Percentiles rank a stretch among this genome's conserved stretches.
phyloP scores from a whole-genome alignment of 1,284 basidiomycete species.

The Rhodotorula sp. region DNA sequence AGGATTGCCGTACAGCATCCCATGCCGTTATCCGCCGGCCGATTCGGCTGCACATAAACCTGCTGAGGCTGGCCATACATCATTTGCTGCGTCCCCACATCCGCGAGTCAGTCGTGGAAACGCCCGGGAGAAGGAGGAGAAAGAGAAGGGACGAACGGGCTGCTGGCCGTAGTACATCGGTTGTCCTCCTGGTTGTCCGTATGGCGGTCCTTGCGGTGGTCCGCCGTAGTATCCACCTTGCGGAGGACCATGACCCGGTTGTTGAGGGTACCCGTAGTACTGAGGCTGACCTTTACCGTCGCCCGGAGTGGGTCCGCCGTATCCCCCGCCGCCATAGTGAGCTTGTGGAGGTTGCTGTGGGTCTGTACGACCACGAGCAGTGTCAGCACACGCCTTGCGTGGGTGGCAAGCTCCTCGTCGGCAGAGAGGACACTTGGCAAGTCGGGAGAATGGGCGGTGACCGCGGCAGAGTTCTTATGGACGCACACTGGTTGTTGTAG shows the following conservation, averaged over 20 bases:
- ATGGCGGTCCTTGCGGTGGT: slow-evolving; percentile 6
- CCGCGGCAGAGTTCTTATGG: too few relatives aligned
- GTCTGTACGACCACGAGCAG: neutral
- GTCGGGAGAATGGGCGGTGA: too few relatives aligned
- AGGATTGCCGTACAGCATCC: too few relatives aligned
- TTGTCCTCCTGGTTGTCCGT: neutral
- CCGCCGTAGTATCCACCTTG: slow-evolving; percentile 1
- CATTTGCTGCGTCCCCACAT: neutral
- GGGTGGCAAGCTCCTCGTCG: neutral
- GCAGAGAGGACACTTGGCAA: neutral
- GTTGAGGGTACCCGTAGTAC: slow-evolving; percentile 19
- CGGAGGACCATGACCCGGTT: slow-evolving; percentile 4
- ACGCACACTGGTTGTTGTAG: slow-evolving; percentile 27
- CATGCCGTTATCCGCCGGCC: too few relatives aligned
- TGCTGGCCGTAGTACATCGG: slow-evolving; percentile 1
- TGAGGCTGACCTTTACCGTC: slow-evolving; percentile 28
- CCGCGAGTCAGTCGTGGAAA: too few relatives aligned
- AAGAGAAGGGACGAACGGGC: neutral
- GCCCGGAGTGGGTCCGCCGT: neutral
- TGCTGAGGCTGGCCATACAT: neutral
- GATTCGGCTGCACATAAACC: neutral
- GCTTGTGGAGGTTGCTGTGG: slow-evolving; percentile 34
- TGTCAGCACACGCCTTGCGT: neutral
- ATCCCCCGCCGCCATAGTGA: neutral
- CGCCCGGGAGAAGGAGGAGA: neutral